Evolutionary conservation across 352 stramenopile species (phyloP).

Genomic region (Globisporangium iwayamae): DNA sequence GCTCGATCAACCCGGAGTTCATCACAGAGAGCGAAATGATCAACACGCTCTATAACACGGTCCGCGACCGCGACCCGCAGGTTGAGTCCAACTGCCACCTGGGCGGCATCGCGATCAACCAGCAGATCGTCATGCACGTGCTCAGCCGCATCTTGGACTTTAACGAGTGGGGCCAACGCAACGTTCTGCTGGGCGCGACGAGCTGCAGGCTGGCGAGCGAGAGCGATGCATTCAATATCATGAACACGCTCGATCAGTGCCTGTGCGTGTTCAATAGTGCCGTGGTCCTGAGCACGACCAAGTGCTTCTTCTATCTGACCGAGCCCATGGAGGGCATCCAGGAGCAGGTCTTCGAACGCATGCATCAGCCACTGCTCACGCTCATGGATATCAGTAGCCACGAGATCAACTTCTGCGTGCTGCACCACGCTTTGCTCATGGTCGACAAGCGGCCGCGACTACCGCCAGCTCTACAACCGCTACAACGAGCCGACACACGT

Average conservation of each 20-base stretch:
- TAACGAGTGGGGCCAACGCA: constrained; percentile 98
- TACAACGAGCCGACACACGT: constrained; percentile 98
- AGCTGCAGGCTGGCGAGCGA: constrained; percentile 94
- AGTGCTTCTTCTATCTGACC: constrained; percentile 97
- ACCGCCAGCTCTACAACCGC: constrained; percentile 96
- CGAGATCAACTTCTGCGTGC: constrained; percentile 93
- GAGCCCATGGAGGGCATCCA: constrained; percentile 89
- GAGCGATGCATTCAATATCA: constrained; percentile 97
- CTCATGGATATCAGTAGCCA: constrained; percentile 94
- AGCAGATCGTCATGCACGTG: constrained; percentile 97
- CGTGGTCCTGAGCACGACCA: constrained; percentile 95
- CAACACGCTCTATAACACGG: constrained; percentile 98
- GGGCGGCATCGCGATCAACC: constrained; percentile 97
- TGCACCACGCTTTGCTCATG: constrained; percentile 97
- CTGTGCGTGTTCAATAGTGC: constrained; percentile 95
- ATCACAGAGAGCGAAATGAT: constrained; percentile 95
- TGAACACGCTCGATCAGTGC: constrained; percentile 96
- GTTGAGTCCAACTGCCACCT: constrained; percentile 96
- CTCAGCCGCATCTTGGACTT: constrained; percentile 98
- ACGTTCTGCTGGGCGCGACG: constrained; percentile 91
- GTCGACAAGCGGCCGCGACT: constrained; percentile 95
- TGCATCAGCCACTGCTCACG: constrained; percentile 97
- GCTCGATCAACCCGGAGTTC: constrained; percentile 88
- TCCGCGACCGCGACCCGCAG: constrained; percentile 95
- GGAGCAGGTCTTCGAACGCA: constrained; percentile 85